Base-by-base conservation (phyloP, 2,329 filamentous ascomycete species). In the Emmonsiellopsis sp. region DNA sequence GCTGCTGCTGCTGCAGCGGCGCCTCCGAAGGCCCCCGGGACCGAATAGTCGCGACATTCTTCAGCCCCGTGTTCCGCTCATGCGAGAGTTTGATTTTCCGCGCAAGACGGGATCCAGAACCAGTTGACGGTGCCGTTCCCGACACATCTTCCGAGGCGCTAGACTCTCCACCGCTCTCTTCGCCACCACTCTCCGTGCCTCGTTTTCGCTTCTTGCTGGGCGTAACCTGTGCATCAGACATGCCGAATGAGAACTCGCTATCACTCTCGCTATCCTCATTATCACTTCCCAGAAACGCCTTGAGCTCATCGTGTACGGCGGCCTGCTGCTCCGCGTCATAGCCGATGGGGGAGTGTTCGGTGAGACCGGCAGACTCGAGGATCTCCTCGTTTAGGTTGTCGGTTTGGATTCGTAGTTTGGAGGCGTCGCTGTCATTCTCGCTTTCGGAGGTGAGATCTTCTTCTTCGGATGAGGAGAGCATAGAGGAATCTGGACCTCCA, bases 251-350 rank as follows among this genome's bases (percentile, higher is more conserved):
- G 13, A 58, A 40, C 32, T 56, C 50, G 50, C 48, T 49, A 71
- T 76, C 53, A 40, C 57, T 59, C 26, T 61, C 63, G 15, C 67
- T 64, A 4, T 66, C 69, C 54, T 72, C 70, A 54, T 71, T 68
- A 7, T 60, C 58, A 46, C 57, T 60, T 5, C 58, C 58, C 59
- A 93, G 72, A 60, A 93, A 91, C 45, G 89, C 87, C 11, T 80
- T 81, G 8, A 94, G 73, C 63, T 94, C 89, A 55, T 86, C 83
- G 59, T 89, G 84, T 1, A 81, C 78, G 8, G 73, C 76, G 4
- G 75, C 79, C 76, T 83, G 85, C 63, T 87, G 78, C 53, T 85
- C 81, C 11, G 73, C 77, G 50, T 83, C 78, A 56, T 83, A 79
- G 2, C 79, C 80, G 15, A 76, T 76, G 1, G 68, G 75, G 5